Conservation (phyloP, 2,329 filamentous ascomycete genomes). For the Neoscytalidium dimidiatum region DNA sequence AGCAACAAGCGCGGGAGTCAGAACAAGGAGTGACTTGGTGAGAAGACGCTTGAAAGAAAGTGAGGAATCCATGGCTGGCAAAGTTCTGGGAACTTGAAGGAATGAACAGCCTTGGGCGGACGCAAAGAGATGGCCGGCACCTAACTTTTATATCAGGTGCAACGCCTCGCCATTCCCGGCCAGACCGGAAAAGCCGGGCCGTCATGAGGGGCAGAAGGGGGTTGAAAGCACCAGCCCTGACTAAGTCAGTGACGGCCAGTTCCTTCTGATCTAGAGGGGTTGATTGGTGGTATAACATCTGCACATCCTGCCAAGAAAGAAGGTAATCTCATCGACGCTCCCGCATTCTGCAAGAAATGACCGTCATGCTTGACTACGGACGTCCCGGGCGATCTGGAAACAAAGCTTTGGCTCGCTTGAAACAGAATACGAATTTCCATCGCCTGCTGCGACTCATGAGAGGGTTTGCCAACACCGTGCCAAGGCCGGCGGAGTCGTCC, state of each 20-base stretch:
- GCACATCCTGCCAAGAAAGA: constrained; percentile 3
- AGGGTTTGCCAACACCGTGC: neutral
- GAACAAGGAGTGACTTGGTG: constrained; percentile 2
- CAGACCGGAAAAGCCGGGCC: neutral
- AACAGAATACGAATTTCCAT: constrained; percentile 11
- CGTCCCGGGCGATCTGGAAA: neutral
- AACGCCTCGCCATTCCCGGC: neutral
- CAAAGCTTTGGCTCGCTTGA: neutral
- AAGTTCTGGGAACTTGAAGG: neutral
- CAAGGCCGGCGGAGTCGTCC: neutral
- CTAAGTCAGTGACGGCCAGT: neutral
- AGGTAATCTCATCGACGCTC: neutral
- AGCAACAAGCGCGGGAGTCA: neutral
- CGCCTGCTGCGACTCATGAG: neutral
- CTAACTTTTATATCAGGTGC: neutral
- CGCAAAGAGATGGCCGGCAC: neutral
- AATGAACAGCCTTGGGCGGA: neutral
- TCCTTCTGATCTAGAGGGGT: neutral
- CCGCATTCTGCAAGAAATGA: neutral
- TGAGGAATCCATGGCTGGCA: constrained; percentile 1
- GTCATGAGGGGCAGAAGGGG: no score
- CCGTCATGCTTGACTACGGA: neutral
- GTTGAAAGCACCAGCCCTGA: neutral
- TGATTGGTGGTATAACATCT: constrained; percentile 11
- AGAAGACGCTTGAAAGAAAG: neutral